phyloP scores from a whole-genome alignment of 1,284 basidiomycete species.

The Cryptococcus amylolentus region DNA sequence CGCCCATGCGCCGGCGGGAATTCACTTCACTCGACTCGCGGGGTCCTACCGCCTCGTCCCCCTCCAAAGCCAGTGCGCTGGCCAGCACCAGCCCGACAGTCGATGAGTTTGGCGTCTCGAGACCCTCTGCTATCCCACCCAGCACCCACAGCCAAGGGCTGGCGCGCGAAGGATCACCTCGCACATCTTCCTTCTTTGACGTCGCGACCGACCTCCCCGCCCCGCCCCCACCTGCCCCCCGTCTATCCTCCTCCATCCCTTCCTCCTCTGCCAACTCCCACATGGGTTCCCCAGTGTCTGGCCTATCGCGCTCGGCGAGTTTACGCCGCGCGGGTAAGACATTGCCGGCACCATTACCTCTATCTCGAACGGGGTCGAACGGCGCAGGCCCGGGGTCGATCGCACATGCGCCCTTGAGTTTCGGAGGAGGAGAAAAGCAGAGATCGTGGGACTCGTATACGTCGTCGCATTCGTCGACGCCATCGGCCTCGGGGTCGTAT shows the following conservation, averaged over 20 bases:
- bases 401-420: background rate
- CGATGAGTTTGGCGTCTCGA: constrained; percentile 15
- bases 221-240: constrained; percentile 30
- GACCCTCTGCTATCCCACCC: background rate
- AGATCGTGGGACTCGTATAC: background rate
- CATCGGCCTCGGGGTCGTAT: constrained; percentile 2
- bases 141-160: background rate
- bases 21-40: background rate
- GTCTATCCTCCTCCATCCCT: constrained; percentile 11
- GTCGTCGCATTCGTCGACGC: background rate
- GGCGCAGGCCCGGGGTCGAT: background rate
- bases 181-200: constrained; percentile 46
- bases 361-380: background rate
- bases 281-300: constrained; percentile 7
- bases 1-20: constrained; percentile 1
- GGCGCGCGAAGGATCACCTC: constrained; percentile 8
- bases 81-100: background rate
- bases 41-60: background rate
- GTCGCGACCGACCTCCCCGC: constrained; percentile 16
- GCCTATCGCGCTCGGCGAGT: constrained; percentile 39
- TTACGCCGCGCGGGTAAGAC: constrained; percentile 14
- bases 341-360: constrained; percentile 12
- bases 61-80: background rate
- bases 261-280: background rate
- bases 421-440: background rate